phyloP scores from a whole-genome alignment of 1,284 basidiomycete species.

The Sphagnurus paluster region DNA sequence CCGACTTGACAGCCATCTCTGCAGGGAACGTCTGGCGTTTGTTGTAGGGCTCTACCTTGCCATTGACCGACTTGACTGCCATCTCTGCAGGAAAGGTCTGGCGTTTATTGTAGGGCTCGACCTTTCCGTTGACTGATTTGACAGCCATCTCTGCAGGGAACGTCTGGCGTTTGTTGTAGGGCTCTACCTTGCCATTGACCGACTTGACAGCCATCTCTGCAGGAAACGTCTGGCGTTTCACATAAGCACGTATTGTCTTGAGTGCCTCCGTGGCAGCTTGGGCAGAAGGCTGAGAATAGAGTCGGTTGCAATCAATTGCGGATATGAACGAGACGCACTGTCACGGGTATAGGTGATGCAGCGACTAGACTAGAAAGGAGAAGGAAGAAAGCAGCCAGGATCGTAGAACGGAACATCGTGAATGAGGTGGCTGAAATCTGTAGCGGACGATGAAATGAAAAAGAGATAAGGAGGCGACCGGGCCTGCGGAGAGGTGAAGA shows the following conservation, averaged over 20 bases:
- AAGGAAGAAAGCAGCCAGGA: slow-evolving; percentile 42
- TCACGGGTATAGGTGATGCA: slow-evolving; percentile 46
- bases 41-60: slow-evolving; percentile 14
- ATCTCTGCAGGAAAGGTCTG: slow-evolving; percentile 24
- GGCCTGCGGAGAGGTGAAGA: slow-evolving; percentile 16
- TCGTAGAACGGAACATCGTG: slow-evolving; percentile 47
- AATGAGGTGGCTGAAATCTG: slow-evolving; percentile 5
- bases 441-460: slow-evolving; percentile 24
- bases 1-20: slow-evolving; percentile 32
- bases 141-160: slow-evolving; percentile 35
- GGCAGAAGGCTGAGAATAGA: slow-evolving; percentile 6
- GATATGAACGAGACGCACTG: slow-evolving; percentile 31
- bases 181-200: slow-evolving; percentile 18
- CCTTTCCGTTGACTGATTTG: slow-evolving; percentile 31
- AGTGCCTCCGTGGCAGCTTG: slow-evolving; percentile 39
- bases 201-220: slow-evolving; percentile 30
- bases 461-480: slow-evolving; percentile 31
- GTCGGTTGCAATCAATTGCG: neutral
- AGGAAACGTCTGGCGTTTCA: slow-evolving; percentile 36
- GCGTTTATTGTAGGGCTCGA: slow-evolving; percentile 21
- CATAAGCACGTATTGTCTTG: slow-evolving; percentile 48
- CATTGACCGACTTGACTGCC: slow-evolving; percentile 21
- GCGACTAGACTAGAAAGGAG: slow-evolving; percentile 46
- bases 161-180: slow-evolving; percentile 27
- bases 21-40: slow-evolving; percentile 32